Evolutionary conservation across 2,329 filamentous ascomycete species (phyloP), one percentile per base, ranked within the genome.

Genomic region (Ascochyta clinopodiicola): DNA sequence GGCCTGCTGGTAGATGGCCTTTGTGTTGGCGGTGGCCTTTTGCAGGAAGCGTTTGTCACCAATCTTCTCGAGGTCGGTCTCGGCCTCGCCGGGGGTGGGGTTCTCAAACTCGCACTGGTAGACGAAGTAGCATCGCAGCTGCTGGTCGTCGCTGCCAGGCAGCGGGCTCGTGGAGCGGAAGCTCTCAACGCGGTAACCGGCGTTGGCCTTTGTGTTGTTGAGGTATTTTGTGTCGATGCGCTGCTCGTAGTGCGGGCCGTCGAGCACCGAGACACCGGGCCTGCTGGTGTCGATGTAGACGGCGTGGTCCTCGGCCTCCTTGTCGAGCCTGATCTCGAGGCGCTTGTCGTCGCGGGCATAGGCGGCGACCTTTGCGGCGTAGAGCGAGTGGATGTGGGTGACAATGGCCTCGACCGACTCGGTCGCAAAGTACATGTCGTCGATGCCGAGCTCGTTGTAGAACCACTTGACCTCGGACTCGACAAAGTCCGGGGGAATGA

Each of bases 211-310:
- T 34, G 87, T 88, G 70, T 87, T 86, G 75, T 98, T 92, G 65
- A 99, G 85, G 75, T 98, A 98, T 82, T 98, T 98, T 76, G 88
- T 85, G 79, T 98, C 95, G 58, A 99, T 91, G 57, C 94, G 86
- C 74, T 92, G 88, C 80, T 99, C 95, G 75, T 97, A 99, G 56
- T 88, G 85, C n/a, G 95, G 93, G 2, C 95, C 95, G 49, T 84
- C 80, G 21, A 90, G 81, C 42, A 88, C 84, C 56, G 88, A 90
- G 67, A 91, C 82, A 63, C 95, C 95, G 15, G 95, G 94, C 72
- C 89, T 89, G 77, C 93, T 97, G 51, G 95, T 99, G 75, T 99
- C 95, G 66, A 99, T 98, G 80, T 98, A 99, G 72, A 98, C 96
- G 56, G 95, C 95, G 73, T 98, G 95, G 75, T 98, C 95, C 56